Base-by-base conservation (phyloP, 257 asterid species). In the Parsonsia alboflavescens region DNA sequence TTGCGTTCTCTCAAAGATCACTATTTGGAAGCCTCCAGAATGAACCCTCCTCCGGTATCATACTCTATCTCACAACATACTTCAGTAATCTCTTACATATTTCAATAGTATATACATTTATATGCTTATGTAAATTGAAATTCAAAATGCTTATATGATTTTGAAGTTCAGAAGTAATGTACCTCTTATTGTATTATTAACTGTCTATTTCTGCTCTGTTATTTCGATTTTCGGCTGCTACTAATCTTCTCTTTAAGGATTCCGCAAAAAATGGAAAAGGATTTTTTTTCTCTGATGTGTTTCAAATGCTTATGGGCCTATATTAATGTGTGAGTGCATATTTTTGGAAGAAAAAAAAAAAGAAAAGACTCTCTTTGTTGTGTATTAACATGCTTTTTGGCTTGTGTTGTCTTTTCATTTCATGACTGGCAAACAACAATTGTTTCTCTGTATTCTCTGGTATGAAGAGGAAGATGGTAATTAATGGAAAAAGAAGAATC, bases 1-100 rank as follows among this genome's bases (percentile, higher is more conserved):
- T 91, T 91, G 26, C 97, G 97, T 46, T 91, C 98, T 30, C 97
- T 94, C 81, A 90, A 92, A 81, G 98, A 91, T 68, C 97, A 94
- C 85, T 91, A 89, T 71, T 80, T 85, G 75, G 97, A 90, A 82
- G 86, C 86, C 82, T 80, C 98, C 83, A 88, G 86, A 85, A 91
- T 91, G 97, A 88, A 86, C 57, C 95, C 96, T 76, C 97, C 98
- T 74, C 97, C 97, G 12, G 98, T 93, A 84, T 71, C 41, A 59
- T 21, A 39, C 19, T 39, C 50, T 17, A 65, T 65, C 30, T 65
- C 70, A 19, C 17, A 8, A 39, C 16, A 19, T 24, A 36, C 44
- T 65, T 65, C 1, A 36, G 48, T 41, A 7, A 19, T 36, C 24
- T 36, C 22, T 36, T 58, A 39, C 65, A 19, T 24, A 58, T 1